Evolutionary conservation across 139 green algal genomes (phyloP).

Genomic region (Coccomyxa sp.): DNA sequence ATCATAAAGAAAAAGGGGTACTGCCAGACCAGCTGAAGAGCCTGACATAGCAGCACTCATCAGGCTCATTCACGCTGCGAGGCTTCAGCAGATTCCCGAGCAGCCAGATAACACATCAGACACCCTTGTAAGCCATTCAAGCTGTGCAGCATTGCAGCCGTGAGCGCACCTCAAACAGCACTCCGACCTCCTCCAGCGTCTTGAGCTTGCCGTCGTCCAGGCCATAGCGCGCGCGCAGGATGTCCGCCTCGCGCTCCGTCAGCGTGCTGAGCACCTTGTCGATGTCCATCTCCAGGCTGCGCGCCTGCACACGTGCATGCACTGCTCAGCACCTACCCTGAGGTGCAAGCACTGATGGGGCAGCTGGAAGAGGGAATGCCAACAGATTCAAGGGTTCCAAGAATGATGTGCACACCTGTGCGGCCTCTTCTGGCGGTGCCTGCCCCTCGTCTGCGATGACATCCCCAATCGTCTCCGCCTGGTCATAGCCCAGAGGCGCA

Average conservation of each 20-base stretch:
- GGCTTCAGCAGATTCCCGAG: neutral
- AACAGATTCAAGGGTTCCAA: no score
- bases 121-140: neutral
- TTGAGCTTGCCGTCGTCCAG: conserved; percentile 38
- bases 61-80: no score
- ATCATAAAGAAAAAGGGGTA: no score
- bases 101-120: neutral
- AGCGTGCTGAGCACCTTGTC: conserved; percentile 58
- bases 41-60: no score
- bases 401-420: no score
- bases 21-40: no score
- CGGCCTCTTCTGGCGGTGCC: conserved; percentile 2
- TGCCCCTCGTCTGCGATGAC: conserved; percentile 31
- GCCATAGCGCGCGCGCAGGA: conserved; percentile 78
- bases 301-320: neutral
- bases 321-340: no score
- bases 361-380: no score
- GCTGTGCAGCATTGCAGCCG: neutral
- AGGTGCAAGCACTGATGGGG: no score
- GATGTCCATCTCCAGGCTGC: conserved; percentile 36
- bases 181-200: conserved; percentile 58
- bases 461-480: conserved; percentile 16
- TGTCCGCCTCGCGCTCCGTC: conserved; percentile 54
- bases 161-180: conserved; percentile 23
- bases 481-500: conserved; percentile 7